These are phyloP conservation scores for Raphanus raphanistrum DNA, from an alignment of 345 rosid species.

Conservation along the genomic window DNA sequence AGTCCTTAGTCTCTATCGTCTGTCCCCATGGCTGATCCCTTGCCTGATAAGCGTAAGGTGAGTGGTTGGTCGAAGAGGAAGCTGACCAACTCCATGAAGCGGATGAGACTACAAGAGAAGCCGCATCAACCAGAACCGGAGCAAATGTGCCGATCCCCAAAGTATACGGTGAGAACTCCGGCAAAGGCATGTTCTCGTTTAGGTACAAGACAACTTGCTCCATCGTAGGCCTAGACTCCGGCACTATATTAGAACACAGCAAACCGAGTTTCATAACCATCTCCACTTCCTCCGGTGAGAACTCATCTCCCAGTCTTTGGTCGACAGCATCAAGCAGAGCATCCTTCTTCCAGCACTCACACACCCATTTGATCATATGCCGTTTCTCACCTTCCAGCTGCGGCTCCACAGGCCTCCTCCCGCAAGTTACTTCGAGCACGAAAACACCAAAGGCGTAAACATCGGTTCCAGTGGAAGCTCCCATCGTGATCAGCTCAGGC, in stretches of 20 bases:
- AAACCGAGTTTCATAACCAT: conserved; percentile 54
- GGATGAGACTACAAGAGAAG: conserved; percentile 31
- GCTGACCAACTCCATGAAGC: conserved; percentile 34
- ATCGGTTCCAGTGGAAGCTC: conserved; percentile 49
- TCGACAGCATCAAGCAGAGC: conserved; percentile 43
- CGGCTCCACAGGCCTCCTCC: conserved; percentile 74
- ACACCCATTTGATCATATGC: conserved; percentile 44
- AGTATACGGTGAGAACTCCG: conserved; percentile 36
- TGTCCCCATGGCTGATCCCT: conserved; percentile 38
- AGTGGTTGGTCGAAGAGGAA: conserved; percentile 25
- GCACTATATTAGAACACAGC: conserved; percentile 42
- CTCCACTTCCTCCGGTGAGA: conserved; percentile 43
- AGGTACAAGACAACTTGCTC: conserved; percentile 44
- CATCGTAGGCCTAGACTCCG: conserved; percentile 49
- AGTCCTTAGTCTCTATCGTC: conserved; percentile 30
- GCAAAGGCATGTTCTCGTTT: conserved; percentile 37
- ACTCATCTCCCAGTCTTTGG: conserved; percentile 37
- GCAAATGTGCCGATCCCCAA: conserved; percentile 39
- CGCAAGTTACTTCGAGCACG: conserved; percentile 54
- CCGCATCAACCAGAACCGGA: conserved; percentile 34
- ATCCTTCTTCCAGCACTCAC: conserved; percentile 44
- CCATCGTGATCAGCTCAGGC: conserved; percentile 49
- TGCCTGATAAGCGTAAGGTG: conserved; percentile 23
- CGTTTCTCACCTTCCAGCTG: conserved; percentile 33
- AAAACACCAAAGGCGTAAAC: conserved; percentile 54